phyloP scores from a whole-genome alignment of 306 rosid genomes.

The Corylus americana region DNA sequence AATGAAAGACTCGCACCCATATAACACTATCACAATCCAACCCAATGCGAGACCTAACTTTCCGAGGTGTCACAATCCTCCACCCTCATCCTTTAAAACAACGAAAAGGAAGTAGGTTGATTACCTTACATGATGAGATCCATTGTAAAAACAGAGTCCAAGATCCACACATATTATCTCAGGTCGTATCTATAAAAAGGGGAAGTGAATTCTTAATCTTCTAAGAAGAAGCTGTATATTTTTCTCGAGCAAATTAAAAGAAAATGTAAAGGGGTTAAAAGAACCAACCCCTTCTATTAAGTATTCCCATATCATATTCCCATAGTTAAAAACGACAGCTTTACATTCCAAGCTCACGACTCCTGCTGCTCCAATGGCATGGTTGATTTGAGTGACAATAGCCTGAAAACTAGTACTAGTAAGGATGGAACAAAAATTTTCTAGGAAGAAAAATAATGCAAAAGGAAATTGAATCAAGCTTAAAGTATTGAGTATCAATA shows the following conservation, averaged over 20 bases:
- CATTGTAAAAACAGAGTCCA: slow-evolving; percentile 49
- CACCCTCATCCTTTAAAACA: neutral
- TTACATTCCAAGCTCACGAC: slow-evolving; percentile 63
- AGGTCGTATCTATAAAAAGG: slow-evolving; percentile 53
- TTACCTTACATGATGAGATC: slow-evolving; percentile 39
- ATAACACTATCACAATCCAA: too few relatives aligned
- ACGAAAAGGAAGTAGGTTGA: slow-evolving; percentile 18
- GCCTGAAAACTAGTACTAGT: slow-evolving; percentile 41
- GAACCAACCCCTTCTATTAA: slow-evolving; percentile 59
- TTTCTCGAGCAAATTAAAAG: neutral
- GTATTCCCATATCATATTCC: slow-evolving; percentile 61
- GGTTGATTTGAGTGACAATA: slow-evolving; percentile 73
- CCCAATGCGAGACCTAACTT: too few relatives aligned
- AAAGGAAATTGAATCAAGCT: neutral
- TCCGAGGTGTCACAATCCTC: too few relatives aligned
- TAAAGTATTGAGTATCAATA: slow-evolving; percentile 33
- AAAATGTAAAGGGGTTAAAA: slow-evolving; percentile 8
- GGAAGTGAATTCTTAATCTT: slow-evolving; percentile 21
- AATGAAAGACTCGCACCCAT: too few relatives aligned
- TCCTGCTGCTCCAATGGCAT: slow-evolving; percentile 77
- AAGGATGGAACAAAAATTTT: slow-evolving; percentile 13
- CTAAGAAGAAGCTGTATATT: slow-evolving; percentile 11
- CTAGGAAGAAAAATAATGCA: slow-evolving; percentile 4
- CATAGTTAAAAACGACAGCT: slow-evolving; percentile 54
- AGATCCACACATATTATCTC: slow-evolving; percentile 55